These are phyloP conservation scores for Edaphochlamys debaryana DNA, from an alignment of 139 green algal genomes.

Conservation along the genomic window DNA sequence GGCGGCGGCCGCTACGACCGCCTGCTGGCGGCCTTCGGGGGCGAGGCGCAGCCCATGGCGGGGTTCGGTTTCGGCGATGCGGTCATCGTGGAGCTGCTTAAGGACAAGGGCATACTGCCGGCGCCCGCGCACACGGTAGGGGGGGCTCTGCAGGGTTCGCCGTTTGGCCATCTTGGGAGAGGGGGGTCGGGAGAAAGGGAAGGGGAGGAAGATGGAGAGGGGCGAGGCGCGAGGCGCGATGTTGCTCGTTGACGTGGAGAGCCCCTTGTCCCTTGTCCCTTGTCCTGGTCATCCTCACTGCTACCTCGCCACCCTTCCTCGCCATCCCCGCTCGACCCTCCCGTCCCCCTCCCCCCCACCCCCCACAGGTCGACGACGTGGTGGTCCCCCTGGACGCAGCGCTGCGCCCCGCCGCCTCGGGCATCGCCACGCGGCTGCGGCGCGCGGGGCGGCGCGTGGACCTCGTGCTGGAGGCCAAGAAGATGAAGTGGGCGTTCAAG, in stretches of 20 bases:
- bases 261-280: too few species aligned
- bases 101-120: conserved; percentile 85
- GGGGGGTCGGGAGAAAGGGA: too few species aligned
- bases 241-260: too few species aligned
- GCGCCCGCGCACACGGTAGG: conserved; percentile 62
- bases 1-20: conserved; percentile 95
- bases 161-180: too few species aligned
- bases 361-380: conserved; percentile 84
- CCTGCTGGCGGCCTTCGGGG: conserved; percentile 91
- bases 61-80: conserved; percentile 97
- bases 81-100: conserved; percentile 98
- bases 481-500: conserved; percentile 94
- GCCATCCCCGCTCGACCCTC: too few species aligned
- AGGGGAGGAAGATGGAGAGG: too few species aligned
- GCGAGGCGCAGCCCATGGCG: conserved; percentile 81
- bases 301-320: too few species aligned
- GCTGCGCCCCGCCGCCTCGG: conserved; percentile 67
- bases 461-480: conserved; percentile 92
- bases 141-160: too few species aligned
- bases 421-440: conserved; percentile 78
- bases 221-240: too few species aligned
- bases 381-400: conserved; percentile 81
- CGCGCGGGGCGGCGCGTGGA: conserved; percentile 83
- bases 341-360: background rate
- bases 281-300: too few species aligned